These are phyloP conservation scores for Barnettozyma vustinii DNA, from an alignment of 805 yeast species.

Conservation along the genomic window DNA sequence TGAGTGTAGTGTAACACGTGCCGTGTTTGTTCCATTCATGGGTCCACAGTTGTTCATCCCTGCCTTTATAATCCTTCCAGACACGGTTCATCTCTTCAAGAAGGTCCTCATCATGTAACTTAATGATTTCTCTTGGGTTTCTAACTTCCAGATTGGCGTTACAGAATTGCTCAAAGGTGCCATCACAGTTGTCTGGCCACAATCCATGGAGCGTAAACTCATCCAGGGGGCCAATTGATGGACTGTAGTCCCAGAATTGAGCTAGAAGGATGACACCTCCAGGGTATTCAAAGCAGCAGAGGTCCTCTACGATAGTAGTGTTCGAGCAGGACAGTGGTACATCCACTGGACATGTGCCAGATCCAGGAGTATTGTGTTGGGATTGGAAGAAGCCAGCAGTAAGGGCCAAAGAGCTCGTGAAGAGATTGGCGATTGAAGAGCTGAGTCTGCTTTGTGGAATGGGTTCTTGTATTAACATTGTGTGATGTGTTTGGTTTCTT, in stretches of 20 bases:
- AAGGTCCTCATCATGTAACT: slow-evolving; percentile 45
- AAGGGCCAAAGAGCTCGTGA: neutral
- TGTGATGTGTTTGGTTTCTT: neutral
- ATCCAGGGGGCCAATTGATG: slow-evolving; percentile 66
- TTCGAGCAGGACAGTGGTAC: slow-evolving; percentile 59
- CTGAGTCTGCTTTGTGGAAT: neutral
- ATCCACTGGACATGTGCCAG: slow-evolving; percentile 44
- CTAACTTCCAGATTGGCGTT: slow-evolving; percentile 51
- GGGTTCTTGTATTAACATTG: neutral
- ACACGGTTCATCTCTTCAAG: slow-evolving; percentile 47
- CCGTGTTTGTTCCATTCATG: slow-evolving; percentile 96
- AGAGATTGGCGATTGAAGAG: neutral
- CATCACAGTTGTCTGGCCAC: slow-evolving; percentile 89
- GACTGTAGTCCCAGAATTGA: slow-evolving; percentile 89
- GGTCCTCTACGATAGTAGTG: slow-evolving; percentile 45
- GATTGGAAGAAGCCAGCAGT: neutral
- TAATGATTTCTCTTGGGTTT: slow-evolving; percentile 38
- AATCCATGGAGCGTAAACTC: slow-evolving; percentile 79
- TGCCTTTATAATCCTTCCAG: slow-evolving; percentile 74
- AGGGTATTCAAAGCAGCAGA: slow-evolving; percentile 83
- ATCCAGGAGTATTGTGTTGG: neutral
- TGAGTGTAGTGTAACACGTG: slow-evolving; percentile 80
- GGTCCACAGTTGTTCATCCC: slow-evolving; percentile 70
- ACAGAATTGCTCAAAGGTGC: slow-evolving; percentile 77
- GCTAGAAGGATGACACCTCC: slow-evolving; percentile 82